Conservation (phyloP, 2,329 filamentous ascomycete species). For the Nigrospora osmanthi region DNA sequence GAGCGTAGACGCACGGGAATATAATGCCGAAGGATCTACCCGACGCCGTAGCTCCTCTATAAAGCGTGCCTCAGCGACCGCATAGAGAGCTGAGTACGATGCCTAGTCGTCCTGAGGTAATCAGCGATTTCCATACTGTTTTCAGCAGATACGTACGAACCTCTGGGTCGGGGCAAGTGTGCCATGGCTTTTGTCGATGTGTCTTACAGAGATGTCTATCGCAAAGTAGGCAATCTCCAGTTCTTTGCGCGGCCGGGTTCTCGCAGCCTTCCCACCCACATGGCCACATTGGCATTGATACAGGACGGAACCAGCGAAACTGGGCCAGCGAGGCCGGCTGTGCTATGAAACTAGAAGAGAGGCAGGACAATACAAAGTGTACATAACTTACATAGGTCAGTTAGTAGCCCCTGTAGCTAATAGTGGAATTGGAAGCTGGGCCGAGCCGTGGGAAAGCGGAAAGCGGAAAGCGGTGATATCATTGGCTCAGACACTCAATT, state of each 20-base stretch:
- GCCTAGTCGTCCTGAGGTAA: conserved; percentile 8
- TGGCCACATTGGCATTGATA: conserved; percentile 6
- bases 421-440: too few species aligned
- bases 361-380: too few species aligned
- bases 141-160: background rate
- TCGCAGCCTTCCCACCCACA: conserved; percentile 10
- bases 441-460: too few species aligned
- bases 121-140: background rate
- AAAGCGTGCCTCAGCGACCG: background rate
- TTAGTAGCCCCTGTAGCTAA: too few species aligned
- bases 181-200: conserved; percentile 13
- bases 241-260: conserved; percentile 13
- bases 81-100: conserved; percentile 9
- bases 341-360: too few species aligned
- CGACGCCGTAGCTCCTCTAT: too few species aligned
- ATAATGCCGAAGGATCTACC: conserved; percentile 1
- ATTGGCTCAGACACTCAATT: too few species aligned
- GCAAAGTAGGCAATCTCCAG: conserved; percentile 16
- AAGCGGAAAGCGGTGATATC: too few species aligned
- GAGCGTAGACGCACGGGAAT: conserved; percentile 10
- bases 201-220: conserved; percentile 14
- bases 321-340: too few species aligned
- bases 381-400: too few species aligned
- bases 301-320: background rate
- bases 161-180: conserved; percentile 10